Conservation (phyloP, 352 stramenopile genomes). For the Vaucheria bursata region DNA sequence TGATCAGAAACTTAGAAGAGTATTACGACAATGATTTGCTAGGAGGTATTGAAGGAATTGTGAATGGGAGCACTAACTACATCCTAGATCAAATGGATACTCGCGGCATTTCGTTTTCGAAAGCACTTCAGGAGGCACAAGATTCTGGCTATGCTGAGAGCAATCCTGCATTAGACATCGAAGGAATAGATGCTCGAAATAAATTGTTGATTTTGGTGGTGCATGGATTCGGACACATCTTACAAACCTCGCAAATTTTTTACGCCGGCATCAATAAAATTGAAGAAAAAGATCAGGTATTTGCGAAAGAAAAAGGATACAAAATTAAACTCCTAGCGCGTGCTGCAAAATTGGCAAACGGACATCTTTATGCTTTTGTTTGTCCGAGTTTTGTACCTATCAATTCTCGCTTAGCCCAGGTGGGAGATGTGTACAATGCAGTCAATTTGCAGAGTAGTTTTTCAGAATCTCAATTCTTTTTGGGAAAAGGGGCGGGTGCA, state of each 20-base stretch:
- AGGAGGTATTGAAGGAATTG: background rate
- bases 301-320: background rate
- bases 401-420: background rate
- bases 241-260: background rate
- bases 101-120: background rate
- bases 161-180: background rate
- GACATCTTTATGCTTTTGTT: background rate
- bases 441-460: background rate
- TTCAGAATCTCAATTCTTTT: too few relatives aligned
- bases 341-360: background rate
- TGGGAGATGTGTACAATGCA: background rate
- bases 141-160: background rate
- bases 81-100: background rate
- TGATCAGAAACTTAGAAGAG: background rate
- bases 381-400: background rate
- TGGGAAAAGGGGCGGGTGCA: conserved; percentile 76
- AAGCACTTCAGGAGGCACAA: background rate
- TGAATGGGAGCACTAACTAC: background rate
- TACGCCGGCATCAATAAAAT: background rate
- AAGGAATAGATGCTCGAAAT: background rate
- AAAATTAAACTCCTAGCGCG: background rate
- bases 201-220: background rate
- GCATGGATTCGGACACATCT: background rate
- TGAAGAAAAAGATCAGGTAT: background rate
- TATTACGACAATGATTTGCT: background rate